Evolutionary conservation across 768 basidiomycete genomes (phyloP), one percentile per base, ranked within the genome.

Genomic region (Coprinopsis sp.): DNA sequence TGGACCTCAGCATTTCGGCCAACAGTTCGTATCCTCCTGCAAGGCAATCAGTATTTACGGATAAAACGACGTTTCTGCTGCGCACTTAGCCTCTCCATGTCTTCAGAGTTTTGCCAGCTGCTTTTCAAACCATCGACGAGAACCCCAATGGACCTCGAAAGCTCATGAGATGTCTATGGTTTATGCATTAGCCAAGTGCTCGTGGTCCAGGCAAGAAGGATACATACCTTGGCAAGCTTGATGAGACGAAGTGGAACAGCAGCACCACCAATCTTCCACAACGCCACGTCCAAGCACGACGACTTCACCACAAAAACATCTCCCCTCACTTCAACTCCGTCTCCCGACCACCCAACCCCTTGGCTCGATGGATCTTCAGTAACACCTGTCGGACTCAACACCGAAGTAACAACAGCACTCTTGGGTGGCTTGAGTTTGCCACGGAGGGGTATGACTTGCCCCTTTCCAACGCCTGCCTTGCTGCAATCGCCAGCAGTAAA

Each of bases 31-130:
- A 97, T 8, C 91, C 93, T 44, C 83, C 91, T 92, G 47, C 13
- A 21, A 16, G 21, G 19, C n/a, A 51, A 21, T n/a, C 4, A 41
- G 16, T 29, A 30, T 2, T 36, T 33, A 29, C 4, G 38, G 5
- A n/a, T 13, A 33, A 36, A 12, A 33, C n/a, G 13, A 42, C 31
- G 25, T 42, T 2, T 6, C 6, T 13, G 33, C 34, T 21, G 23
- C 85, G 57, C 55, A 92, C 91, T 81, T 44, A 92, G 66, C 27
- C 84, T 73, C 59, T 95, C 93, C 84, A 94, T 91, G 54, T 96
- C 94, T 59, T 94, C 93, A 28, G 89, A 93, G 57, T 91, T 91
- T 56, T 89, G 80, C 94, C 94, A 97, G 55, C 81, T 88, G 54
- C 87, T 84, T 52, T 79, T 79, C 36, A 96, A 61, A 2, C 86